Conservation (phyloP, 805 yeast species). For the Blastobotrys parvus region DNA sequence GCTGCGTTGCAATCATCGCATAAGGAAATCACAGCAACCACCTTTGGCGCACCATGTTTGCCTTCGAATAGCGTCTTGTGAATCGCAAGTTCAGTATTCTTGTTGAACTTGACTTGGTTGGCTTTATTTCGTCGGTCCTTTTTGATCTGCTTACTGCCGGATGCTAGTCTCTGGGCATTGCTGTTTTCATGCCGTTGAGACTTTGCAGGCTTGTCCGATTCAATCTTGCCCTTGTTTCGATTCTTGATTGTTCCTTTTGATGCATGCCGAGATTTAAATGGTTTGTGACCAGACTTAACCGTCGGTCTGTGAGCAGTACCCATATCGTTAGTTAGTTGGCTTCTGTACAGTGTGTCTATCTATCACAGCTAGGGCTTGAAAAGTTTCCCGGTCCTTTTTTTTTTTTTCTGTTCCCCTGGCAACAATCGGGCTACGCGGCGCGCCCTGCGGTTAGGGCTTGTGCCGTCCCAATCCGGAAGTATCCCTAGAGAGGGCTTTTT, state of each 20-base stretch:
- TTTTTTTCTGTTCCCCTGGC: too few relatives aligned
- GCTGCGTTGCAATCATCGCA: constrained; percentile 54
- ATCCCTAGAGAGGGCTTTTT: too few relatives aligned
- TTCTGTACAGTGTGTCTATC: too few relatives aligned
- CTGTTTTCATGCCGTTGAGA: background rate
- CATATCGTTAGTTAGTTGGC: too few relatives aligned
- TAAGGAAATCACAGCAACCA: constrained; percentile 72
- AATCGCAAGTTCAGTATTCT: constrained; percentile 51
- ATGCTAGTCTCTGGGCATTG: background rate
- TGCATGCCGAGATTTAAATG: constrained; percentile 87
- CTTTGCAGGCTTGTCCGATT: constrained; percentile 38
- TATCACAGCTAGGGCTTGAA: too few relatives aligned
- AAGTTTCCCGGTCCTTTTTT: too few relatives aligned
- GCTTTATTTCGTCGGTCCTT: constrained; percentile 69
- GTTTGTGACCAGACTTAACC: constrained; percentile 74
- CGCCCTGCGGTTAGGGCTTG: too few relatives aligned
- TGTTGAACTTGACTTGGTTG: constrained; percentile 67
- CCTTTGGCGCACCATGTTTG: constrained; percentile 68
- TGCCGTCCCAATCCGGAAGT: too few relatives aligned
- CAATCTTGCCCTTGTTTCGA: constrained; percentile 75
- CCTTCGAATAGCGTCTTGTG: constrained; percentile 74
- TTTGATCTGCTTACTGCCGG: constrained; percentile 32
- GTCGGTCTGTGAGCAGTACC: constrained; percentile 60
- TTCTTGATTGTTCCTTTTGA: constrained; percentile 82
- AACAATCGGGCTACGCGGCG: too few relatives aligned